A percentile compares a stretch with the other conserved stretches of the same genome.
Evolutionary conservation across 169 alveolate genomes (phyloP).

Genomic region (Babesia ovata): DNA sequence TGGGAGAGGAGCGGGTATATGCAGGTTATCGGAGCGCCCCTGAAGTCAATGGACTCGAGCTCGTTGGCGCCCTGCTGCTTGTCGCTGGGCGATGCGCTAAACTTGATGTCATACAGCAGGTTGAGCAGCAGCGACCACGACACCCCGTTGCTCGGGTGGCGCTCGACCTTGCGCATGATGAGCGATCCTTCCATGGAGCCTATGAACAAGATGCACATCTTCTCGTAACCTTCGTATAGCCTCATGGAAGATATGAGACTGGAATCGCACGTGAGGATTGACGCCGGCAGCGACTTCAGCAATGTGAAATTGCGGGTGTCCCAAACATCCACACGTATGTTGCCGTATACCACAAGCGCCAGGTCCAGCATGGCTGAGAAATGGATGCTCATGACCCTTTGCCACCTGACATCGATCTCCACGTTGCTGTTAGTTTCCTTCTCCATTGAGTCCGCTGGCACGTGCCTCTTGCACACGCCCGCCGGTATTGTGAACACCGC

Average conservation of each 20-base stretch:
- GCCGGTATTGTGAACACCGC: constrained; percentile 49
- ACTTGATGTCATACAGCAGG: constrained; percentile 28
- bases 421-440: neutral
- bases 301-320: constrained; percentile 29
- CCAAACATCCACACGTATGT: constrained; percentile 55
- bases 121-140: constrained; percentile 53
- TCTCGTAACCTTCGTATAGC: constrained; percentile 36
- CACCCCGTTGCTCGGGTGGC: constrained; percentile 17
- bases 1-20: constrained; percentile 58
- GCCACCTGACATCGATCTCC: constrained; percentile 24
- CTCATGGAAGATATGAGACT: constrained; percentile 54
- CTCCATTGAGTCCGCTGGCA: constrained; percentile 19
- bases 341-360: constrained; percentile 57
- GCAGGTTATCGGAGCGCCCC: constrained; percentile 63
- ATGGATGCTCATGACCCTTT: constrained; percentile 50
- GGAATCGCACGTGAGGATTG: constrained; percentile 52
- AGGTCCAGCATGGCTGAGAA: constrained; percentile 50
- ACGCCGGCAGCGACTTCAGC: constrained; percentile 33
- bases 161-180: constrained; percentile 30
- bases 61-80: constrained; percentile 1
- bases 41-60: constrained; percentile 34
- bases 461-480: constrained; percentile 39
- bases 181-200: constrained; percentile 71
- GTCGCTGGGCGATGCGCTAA: constrained; percentile 6
- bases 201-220: constrained; percentile 51